These are phyloP conservation scores for Cyberlindnera veronae DNA, from an alignment of 805 yeast genomes.

Conservation along the genomic window DNA sequence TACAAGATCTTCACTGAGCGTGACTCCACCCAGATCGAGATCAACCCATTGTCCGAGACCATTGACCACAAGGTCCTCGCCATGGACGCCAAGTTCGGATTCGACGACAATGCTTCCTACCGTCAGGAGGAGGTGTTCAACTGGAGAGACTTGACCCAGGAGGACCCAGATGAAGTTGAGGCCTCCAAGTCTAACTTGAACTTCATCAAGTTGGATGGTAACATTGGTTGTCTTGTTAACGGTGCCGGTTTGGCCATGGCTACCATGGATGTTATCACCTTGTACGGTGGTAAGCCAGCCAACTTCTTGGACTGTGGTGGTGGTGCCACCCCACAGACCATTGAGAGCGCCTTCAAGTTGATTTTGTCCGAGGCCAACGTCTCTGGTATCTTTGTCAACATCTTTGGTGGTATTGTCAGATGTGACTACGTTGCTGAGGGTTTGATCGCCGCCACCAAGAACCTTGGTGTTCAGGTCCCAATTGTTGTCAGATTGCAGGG, in stretches of 20 bases:
- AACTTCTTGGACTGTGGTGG: constrained; percentile 99
- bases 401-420: constrained; percentile 99
- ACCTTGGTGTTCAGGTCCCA: constrained; percentile 86
- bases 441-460: constrained; percentile 90
- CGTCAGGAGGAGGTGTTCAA: constrained; percentile 92
- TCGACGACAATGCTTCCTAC: constrained; percentile 94
- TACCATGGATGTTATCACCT: constrained; percentile 98
- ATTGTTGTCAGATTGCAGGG: constrained; percentile 99
- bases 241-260: constrained; percentile 99
- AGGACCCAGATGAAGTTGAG: constrained; percentile 94
- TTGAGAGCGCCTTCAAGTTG: constrained; percentile 92
- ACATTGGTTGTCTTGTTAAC: constrained; percentile 97
- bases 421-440: constrained; percentile 99
- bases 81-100: constrained; percentile 98
- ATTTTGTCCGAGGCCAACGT: constrained; percentile 87
- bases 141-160: constrained; percentile 97
- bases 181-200: constrained; percentile 89
- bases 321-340: constrained; percentile 98
- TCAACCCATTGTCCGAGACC: constrained; percentile 96
- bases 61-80: constrained; percentile 86
- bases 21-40: constrained; percentile 98
- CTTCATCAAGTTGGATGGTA: constrained; percentile 97
- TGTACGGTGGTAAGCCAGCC: constrained; percentile 98
- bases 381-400: constrained; percentile 94
- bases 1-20: constrained; percentile 86